Base-by-base conservation (phyloP, 345 rosid species). In the Arabidopsis suecica region DNA sequence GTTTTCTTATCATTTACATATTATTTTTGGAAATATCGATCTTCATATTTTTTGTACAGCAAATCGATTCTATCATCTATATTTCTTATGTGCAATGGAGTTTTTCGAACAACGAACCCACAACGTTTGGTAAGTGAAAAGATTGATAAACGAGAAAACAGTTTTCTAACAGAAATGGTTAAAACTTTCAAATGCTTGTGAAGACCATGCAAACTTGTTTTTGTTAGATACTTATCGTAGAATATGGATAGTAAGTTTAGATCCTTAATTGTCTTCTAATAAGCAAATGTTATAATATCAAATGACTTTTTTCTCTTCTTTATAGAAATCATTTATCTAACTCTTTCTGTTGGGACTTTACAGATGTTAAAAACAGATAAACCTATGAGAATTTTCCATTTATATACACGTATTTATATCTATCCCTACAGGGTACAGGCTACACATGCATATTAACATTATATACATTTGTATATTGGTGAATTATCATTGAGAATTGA, bases 281-380 rank as follows among this genome's bases (percentile, higher is more conserved):
- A 7, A 49, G 58, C 54, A 54, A 11, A n/a, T 13, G 6, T 28
- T 23, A 22, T 34, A 16, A 45, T 14, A 12, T 14, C 25, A 9
- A 49, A 34, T 10, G 41, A 20, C 8, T 22, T 50, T 20, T 20
- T 36, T 5, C 33, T 45, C 6, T 55, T 62, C 70, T 41, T 9
- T 3, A 33, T 16, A 16, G 18, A 12, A 22, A 64, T 65, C 56
- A 7, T 11, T 45, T 16, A 44, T 44, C 71, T 23, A 65, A 45
- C 65, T 36, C 65, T 36, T 36, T 16, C 20, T 47, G 38, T 30
- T 32, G 40, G 30, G 2, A 11, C 41, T 74, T 66, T 74, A 44
- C 54, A 66, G 61, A 66, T 42, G 51, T 58, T 37, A 25, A 66
- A 74, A 63, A 50, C 42, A 74, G 42, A 66, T 50, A 16, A 74